phyloP scores from a whole-genome alignment of 2,329 filamentous ascomycete species.

The Fusarium napiforme region DNA sequence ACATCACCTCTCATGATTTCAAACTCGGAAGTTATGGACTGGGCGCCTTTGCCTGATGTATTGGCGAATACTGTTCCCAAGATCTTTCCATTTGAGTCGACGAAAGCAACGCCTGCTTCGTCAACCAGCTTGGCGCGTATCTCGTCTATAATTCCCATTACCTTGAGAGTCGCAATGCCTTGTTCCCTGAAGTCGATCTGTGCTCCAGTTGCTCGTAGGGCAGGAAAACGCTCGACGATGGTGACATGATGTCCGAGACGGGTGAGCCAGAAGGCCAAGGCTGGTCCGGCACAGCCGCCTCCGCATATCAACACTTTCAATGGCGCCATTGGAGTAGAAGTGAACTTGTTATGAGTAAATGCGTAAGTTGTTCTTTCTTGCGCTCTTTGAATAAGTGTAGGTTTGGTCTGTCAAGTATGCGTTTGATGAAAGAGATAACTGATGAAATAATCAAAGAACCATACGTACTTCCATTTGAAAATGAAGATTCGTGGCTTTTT shows the following conservation, averaged over 20 bases:
- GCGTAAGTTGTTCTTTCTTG: background rate
- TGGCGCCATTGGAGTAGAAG: background rate
- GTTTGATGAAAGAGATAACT: background rate
- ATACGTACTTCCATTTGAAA: too few species aligned
- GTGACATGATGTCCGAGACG: constrained; percentile 49
- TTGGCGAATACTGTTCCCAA: constrained; percentile 21
- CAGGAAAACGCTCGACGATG: constrained; percentile 52
- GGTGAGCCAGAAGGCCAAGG: constrained; percentile 47
- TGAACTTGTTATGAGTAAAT: background rate
- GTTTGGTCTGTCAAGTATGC: background rate
- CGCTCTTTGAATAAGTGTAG: background rate
- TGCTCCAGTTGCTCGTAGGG: constrained; percentile 19
- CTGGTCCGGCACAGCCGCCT: constrained; percentile 49
- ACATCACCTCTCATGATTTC: constrained; percentile 68
- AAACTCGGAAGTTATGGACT: constrained; percentile 59
- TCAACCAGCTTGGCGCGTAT: constrained; percentile 16
- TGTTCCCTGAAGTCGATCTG: constrained; percentile 32
- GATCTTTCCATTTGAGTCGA: constrained; percentile 12
- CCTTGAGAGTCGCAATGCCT: constrained; percentile 18
- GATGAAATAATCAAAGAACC: too few species aligned
- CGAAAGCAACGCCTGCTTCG: constrained; percentile 14
- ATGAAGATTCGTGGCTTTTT: background rate
- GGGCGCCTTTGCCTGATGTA: constrained; percentile 33
- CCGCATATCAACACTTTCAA: constrained; percentile 46
- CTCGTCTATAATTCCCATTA: constrained; percentile 8